Percentiles rank a stretch among this genome's conserved stretches.
These are phyloP conservation scores for Coemansia brasiliensis DNA, from an alignment of 192 early-diverging fungal species.

Conservation along the genomic window DNA sequence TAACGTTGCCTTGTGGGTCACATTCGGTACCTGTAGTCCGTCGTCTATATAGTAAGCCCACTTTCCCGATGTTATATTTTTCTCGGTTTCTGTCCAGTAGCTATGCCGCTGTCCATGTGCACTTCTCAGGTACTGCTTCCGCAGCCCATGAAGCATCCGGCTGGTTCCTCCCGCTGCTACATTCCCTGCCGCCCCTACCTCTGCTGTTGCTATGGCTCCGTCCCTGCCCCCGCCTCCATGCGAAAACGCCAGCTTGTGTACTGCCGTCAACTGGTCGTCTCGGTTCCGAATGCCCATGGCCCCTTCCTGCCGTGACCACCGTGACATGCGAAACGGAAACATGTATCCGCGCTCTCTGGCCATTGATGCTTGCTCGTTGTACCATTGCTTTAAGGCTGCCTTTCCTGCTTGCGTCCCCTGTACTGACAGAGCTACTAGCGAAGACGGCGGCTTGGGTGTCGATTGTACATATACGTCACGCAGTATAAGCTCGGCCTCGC, in stretches of 20 bases:
- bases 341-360: slow-evolving; percentile 37
- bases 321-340: slow-evolving; percentile 42
- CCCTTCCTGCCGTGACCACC: slow-evolving; percentile 14
- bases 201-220: not conserved
- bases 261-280: slow-evolving; percentile 4
- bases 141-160: slow-evolving; percentile 29
- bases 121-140: slow-evolving; percentile 33
- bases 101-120: slow-evolving; percentile 36
- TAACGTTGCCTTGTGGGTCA: slow-evolving; percentile 71
- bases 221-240: not conserved
- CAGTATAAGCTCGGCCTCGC: slow-evolving; percentile 26
- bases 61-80: slow-evolving; percentile 4
- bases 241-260: slow-evolving; percentile 21
- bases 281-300: not conserved
- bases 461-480: slow-evolving; percentile 50
- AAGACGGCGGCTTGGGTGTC: slow-evolving; percentile 33
- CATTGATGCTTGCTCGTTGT: slow-evolving; percentile 43
- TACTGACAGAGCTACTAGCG: slow-evolving; percentile 35
- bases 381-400: slow-evolving; percentile 40
- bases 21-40: slow-evolving; percentile 65
- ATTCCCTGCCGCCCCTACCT: not conserved
- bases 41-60: slow-evolving; percentile 55
- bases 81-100: slow-evolving; percentile 35
- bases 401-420: slow-evolving; percentile 43
- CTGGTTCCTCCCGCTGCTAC: slow-evolving; percentile 2